These are phyloP conservation scores for Colletotrichum sp. DNA, from an alignment of 2,329 filamentous ascomycete genomes.

Conservation along the genomic window DNA sequence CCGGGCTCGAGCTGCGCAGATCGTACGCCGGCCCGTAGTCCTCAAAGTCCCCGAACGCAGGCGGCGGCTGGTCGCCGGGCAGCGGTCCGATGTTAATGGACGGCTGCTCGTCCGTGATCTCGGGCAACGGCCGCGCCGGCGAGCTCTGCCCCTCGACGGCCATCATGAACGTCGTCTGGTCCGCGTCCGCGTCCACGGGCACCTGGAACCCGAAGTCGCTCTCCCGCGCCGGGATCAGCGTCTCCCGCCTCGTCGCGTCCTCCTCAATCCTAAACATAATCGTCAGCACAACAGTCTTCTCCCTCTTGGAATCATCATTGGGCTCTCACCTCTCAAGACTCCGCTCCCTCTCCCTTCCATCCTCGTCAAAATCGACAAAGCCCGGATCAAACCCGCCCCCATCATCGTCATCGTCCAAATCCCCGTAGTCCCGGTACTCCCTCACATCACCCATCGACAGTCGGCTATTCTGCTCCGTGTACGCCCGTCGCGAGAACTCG, in stretches of 20 bases:
- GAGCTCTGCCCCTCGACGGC: slow-evolving; percentile 32
- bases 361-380: slow-evolving; percentile 28
- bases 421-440: slow-evolving; percentile 48
- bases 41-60: neutral
- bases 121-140: slow-evolving; percentile 17
- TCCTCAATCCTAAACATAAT: slow-evolving; percentile 35
- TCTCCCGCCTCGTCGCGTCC: slow-evolving; percentile 44
- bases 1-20: slow-evolving; percentile 24
- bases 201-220: slow-evolving; percentile 59
- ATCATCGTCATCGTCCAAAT: slow-evolving; percentile 47
- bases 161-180: slow-evolving; percentile 59
- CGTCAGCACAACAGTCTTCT: slow-evolving; percentile 18
- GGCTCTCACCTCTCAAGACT: slow-evolving; percentile 47
- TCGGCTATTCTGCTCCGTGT: slow-evolving; percentile 51
- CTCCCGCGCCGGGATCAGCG: slow-evolving; percentile 41
- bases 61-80: slow-evolving; percentile 24
- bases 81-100: neutral
- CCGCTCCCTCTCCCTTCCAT: slow-evolving; percentile 42
- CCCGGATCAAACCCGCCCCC: slow-evolving; percentile 57
- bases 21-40: neutral
- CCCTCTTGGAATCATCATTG: accelerated
- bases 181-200: slow-evolving; percentile 50
- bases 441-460: slow-evolving; percentile 61
- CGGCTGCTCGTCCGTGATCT: slow-evolving; percentile 22
- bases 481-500: slow-evolving; percentile 61